Conservation (phyloP, 345 rosid genomes). For the Garcia nutans region DNA sequence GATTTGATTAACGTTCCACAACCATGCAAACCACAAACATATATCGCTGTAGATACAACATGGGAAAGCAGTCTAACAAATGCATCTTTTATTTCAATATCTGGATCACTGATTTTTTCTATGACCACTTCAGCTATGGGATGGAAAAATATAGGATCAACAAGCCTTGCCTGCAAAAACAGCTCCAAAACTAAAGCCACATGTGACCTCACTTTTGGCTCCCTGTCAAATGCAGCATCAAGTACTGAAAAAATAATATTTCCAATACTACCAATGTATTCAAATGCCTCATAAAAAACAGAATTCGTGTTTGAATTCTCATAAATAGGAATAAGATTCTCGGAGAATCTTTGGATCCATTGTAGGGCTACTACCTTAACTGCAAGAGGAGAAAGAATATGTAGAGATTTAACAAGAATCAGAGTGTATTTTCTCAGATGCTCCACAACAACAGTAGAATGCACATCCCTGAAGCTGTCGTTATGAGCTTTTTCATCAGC, state of each 20-base stretch:
- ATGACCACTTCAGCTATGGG: slow-evolving; percentile 57
- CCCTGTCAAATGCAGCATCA: slow-evolving; percentile 78
- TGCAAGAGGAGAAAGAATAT: slow-evolving; percentile 61
- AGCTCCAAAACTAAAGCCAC: slow-evolving; percentile 67
- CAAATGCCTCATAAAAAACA: slow-evolving; percentile 46
- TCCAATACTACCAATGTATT: slow-evolving; percentile 39
- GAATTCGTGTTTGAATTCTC: slow-evolving; percentile 38
- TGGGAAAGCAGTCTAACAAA: slow-evolving; percentile 65
- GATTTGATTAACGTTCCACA: slow-evolving; percentile 36
- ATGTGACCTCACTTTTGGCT: slow-evolving; percentile 68
- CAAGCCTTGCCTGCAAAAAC: slow-evolving; percentile 64
- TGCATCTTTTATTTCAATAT: slow-evolving; percentile 51
- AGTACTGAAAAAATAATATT: slow-evolving; percentile 55
- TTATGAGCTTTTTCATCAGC: slow-evolving; percentile 34
- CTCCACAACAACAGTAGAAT: slow-evolving; percentile 47
- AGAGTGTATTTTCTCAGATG: slow-evolving; percentile 51
- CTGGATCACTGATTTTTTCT: slow-evolving; percentile 84
- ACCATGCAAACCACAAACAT: slow-evolving; percentile 51
- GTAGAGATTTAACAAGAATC: slow-evolving; percentile 56
- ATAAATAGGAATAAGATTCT: slow-evolving; percentile 49
- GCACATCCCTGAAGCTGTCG: slow-evolving; percentile 25
- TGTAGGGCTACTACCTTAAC: slow-evolving; percentile 61
- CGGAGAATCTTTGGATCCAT: slow-evolving; percentile 68
- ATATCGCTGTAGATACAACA: slow-evolving; percentile 60
- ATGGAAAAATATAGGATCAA: slow-evolving; percentile 56